A percentile compares a stretch with the other conserved stretches of the same genome.
Conservation (phyloP, 495 filamentous ascomycete genomes). For the Hypoxylon lenormandii region DNA sequence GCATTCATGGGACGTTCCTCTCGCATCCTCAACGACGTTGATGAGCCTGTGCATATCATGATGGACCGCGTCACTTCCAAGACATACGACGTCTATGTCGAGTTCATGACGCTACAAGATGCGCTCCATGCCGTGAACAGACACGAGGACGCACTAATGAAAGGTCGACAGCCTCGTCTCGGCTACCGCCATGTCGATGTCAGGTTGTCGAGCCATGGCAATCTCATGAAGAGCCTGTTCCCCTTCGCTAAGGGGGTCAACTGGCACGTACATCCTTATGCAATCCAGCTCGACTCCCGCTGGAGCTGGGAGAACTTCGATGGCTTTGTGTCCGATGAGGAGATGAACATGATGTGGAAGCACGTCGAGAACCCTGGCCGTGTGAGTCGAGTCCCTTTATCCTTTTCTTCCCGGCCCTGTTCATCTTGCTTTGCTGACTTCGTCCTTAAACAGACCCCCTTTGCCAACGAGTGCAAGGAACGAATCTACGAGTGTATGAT, state of each 20-base stretch:
- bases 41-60: conserved; percentile 80
- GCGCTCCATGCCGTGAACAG: conserved; percentile 67
- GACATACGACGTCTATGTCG: conserved; percentile 80
- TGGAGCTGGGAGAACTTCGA: conserved; percentile 75
- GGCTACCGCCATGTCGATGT: conserved; percentile 75
- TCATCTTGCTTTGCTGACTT: conserved; percentile 20
- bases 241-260: conserved; percentile 71
- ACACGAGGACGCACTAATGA: conserved; percentile 48
- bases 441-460: conserved; percentile 67
- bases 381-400: conserved; percentile 34
- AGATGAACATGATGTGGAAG: conserved; percentile 73
- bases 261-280: conserved; percentile 68
- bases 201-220: conserved; percentile 68
- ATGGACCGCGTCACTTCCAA: conserved; percentile 84
- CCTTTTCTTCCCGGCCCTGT: background rate
- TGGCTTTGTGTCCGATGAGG: conserved; percentile 76
- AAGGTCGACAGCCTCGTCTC: conserved; percentile 66
- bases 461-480: conserved; percentile 72
- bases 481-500: conserved; percentile 81
- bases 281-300: conserved; percentile 51
- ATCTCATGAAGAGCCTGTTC: conserved; percentile 75
- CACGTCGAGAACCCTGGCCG: conserved; percentile 65
- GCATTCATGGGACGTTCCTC: conserved; percentile 78
- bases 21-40: conserved; percentile 65
- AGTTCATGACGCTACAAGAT: conserved; percentile 68